Evolutionary conservation across 2,329 filamentous ascomycete genomes (phyloP).

Genomic region (Fusarium buharicum): DNA sequence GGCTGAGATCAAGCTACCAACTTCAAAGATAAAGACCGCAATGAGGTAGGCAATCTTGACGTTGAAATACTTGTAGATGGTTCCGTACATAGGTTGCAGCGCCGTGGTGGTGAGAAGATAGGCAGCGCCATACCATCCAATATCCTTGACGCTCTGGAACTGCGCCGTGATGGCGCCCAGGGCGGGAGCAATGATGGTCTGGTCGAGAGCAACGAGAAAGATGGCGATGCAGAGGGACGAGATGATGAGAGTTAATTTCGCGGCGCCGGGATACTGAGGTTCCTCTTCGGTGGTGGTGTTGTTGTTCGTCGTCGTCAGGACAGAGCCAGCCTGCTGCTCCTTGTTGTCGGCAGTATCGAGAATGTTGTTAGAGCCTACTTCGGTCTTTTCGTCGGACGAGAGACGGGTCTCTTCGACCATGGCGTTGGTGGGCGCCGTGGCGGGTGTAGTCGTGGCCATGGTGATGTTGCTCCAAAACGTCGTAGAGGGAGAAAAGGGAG

Average conservation of each 20-base stretch:
- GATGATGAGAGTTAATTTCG: conserved; percentile 56
- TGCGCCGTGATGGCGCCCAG: conserved; percentile 62
- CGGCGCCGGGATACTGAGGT: conserved; percentile 53
- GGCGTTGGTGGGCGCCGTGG: conserved; percentile 29
- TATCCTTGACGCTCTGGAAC: conserved; percentile 58
- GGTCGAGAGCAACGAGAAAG: conserved; percentile 62
- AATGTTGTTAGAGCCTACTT: conserved; percentile 45
- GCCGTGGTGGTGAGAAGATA: conserved; percentile 62
- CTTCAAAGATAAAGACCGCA: conserved; percentile 56
- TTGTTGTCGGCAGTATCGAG: conserved; percentile 32
- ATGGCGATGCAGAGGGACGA: conserved; percentile 57
- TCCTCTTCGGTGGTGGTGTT: conserved; percentile 1
- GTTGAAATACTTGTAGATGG: conserved; percentile 61
- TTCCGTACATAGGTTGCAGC: conserved; percentile 62
- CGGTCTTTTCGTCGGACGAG: conserved; percentile 48
- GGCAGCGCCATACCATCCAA: conserved; percentile 63
- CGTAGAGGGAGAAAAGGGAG: background rate
- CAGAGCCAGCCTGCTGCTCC: conserved; percentile 26
- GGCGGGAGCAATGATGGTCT: conserved; percentile 64
- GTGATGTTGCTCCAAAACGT: background rate
- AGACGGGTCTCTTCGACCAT: conserved; percentile 40
- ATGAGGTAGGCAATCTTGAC: conserved; percentile 59
- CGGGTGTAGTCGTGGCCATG: conserved; percentile 31
- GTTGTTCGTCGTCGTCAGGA: conserved; percentile 7
- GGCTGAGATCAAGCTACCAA: conserved; percentile 58